A percentile compares a stretch with the other conserved stretches of the same genome.
Conservation (phyloP, 2,329 filamentous ascomycete species). For the Hypomyces perniciosus region DNA sequence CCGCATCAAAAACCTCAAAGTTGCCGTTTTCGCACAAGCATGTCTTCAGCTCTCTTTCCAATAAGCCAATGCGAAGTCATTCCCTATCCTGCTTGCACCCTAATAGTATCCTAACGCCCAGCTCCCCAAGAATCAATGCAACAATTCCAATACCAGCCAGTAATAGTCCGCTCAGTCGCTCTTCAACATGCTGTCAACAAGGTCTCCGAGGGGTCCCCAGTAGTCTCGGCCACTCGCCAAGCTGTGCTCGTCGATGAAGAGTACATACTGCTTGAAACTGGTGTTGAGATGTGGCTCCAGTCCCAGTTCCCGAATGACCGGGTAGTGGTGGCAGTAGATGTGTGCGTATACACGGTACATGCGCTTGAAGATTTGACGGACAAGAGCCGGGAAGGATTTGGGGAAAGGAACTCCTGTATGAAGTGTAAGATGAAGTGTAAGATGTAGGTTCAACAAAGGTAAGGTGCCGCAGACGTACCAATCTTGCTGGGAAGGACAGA, state of each 20-base stretch:
- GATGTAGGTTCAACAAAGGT: background rate
- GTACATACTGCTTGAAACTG: slow-evolving; percentile 98
- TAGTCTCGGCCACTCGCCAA: slow-evolving; percentile 92
- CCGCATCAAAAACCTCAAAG: background rate
- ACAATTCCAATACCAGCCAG: slow-evolving; percentile 7
- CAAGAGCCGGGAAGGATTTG: slow-evolving; percentile 79
- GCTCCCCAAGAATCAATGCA: slow-evolving; percentile 12
- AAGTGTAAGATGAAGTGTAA: slow-evolving; percentile 13
- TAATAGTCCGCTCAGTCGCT: slow-evolving; percentile 58
- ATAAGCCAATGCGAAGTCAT: background rate
- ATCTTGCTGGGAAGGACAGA: slow-evolving; percentile 90
- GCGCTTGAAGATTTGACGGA: slow-evolving; percentile 97
- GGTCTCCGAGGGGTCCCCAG: slow-evolving; percentile 89
- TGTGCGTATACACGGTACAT: slow-evolving; percentile 98
- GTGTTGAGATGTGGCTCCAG: slow-evolving; percentile 97
- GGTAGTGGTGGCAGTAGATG: slow-evolving; percentile 99
- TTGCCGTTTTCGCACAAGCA: background rate
- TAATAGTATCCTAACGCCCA: slow-evolving; percentile 19
- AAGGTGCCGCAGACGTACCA: slow-evolving; percentile 42
- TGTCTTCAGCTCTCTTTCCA: background rate
- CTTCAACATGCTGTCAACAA: slow-evolving; percentile 96
- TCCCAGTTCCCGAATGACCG: slow-evolving; percentile 88
- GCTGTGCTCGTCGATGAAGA: slow-evolving; percentile 96
- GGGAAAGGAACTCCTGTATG: slow-evolving; percentile 79
- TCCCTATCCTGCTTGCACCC: background rate